Percentiles rank a stretch among this genome's conserved stretches.
phyloP scores from a whole-genome alignment of 1,139 yeast genomes.

The Blastobotrys indianensis region DNA sequence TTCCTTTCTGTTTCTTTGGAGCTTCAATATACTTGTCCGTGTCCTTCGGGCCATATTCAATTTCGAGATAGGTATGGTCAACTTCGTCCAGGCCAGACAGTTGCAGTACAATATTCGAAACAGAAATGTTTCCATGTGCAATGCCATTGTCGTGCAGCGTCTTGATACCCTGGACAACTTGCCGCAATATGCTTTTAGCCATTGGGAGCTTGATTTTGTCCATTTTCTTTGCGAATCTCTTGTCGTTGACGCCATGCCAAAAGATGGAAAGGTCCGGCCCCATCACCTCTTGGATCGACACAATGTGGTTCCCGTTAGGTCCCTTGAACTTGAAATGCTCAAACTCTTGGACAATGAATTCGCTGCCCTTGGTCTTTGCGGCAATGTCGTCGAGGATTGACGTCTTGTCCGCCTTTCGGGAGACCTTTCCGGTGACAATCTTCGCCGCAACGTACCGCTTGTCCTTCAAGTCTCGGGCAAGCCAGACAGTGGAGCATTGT shows the following conservation, averaged over 20 bases:
- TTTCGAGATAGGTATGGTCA: slow-evolving; percentile 12
- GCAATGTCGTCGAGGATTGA: slow-evolving; percentile 10
- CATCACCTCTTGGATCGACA: slow-evolving; percentile 14
- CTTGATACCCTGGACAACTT: slow-evolving; percentile 10
- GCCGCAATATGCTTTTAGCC: slow-evolving; percentile 12
- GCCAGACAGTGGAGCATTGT: slow-evolving; percentile 14
- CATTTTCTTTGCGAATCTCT: slow-evolving; percentile 14
- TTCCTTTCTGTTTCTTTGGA: slow-evolving; percentile 16
- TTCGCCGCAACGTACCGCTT: slow-evolving; percentile 14
- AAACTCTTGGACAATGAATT: slow-evolving; percentile 11
- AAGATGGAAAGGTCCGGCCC: slow-evolving; percentile 14
- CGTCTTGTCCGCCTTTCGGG: slow-evolving; percentile 14
- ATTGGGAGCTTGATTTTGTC: slow-evolving; percentile 11
- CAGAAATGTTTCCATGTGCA: slow-evolving; percentile 14
- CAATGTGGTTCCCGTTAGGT: slow-evolving; percentile 15
- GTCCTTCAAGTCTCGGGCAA: slow-evolving; percentile 11
- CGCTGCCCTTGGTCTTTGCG: slow-evolving; percentile 8
- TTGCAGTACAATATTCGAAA: slow-evolving; percentile 11
- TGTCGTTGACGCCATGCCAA: slow-evolving; percentile 13
- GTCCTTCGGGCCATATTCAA: slow-evolving; percentile 9
- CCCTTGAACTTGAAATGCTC: slow-evolving; percentile 15
- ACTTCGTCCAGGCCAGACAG: slow-evolving; percentile 12
- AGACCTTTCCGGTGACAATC: slow-evolving; percentile 14
- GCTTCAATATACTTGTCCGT: slow-evolving; percentile 14
- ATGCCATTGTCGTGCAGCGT: slow-evolving; percentile 11